These are phyloP conservation scores for Chalara sp. DNA, from an alignment of 2,329 filamentous ascomycete genomes.

Conservation along the genomic window DNA sequence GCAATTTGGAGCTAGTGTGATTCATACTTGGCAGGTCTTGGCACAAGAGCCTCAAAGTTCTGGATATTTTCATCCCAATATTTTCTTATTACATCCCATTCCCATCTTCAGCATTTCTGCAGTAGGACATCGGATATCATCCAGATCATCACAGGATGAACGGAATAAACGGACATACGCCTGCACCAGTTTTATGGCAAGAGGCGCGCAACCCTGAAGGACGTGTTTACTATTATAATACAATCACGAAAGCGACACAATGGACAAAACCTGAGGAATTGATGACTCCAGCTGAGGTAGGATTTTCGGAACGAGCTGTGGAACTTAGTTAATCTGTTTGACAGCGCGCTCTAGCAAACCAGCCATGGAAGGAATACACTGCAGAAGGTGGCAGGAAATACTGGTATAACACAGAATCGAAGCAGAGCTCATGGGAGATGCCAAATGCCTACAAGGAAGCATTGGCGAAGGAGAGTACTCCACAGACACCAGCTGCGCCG, in stretches of 20 bases:
- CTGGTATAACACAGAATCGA: constrained; percentile 90
- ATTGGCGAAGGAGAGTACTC: constrained; percentile 48
- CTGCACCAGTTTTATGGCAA: constrained; percentile 59
- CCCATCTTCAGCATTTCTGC: too few species aligned
- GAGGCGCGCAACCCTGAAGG: constrained; percentile 78
- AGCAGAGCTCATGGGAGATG: constrained; percentile 92
- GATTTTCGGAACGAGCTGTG: constrained; percentile 11
- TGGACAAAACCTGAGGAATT: constrained; percentile 92
- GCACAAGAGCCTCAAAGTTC: too few species aligned
- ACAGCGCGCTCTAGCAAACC: constrained; percentile 71
- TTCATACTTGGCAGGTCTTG: too few species aligned
- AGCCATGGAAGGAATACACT: constrained; percentile 91
- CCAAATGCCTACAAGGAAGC: constrained; percentile 75
- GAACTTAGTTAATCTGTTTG: constrained; percentile 8
- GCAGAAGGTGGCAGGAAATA: constrained; percentile 84
- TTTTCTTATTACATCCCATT: too few species aligned
- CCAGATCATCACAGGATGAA: constrained; percentile 12
- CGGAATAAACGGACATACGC: constrained; percentile 24
- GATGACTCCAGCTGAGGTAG: constrained; percentile 76
- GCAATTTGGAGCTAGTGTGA: too few species aligned
- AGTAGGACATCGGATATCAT: background rate
- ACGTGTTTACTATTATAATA: constrained; percentile 86
- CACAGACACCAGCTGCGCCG: constrained; percentile 37
- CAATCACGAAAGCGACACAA: constrained; percentile 77
- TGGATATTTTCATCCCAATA: too few species aligned